phyloP scores from a whole-genome alignment of 495 filamentous ascomycete genomes.

The Aspergillus incahuasiensis region DNA sequence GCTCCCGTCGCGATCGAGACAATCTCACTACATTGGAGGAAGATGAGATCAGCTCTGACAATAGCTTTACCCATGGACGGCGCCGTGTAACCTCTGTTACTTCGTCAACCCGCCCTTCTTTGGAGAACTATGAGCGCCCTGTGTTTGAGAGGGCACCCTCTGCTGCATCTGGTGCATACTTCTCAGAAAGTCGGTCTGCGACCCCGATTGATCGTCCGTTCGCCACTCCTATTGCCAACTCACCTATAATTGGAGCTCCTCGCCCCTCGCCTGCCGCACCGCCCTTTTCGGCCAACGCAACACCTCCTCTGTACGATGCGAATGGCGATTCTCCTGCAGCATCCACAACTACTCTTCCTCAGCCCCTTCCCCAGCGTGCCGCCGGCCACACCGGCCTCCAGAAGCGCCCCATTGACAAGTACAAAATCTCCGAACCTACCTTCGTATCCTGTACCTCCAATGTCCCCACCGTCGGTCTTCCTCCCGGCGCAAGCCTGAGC shows the following conservation, averaged over 20 bases:
- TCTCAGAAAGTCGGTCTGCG: constrained; percentile 47
- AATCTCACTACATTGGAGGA: constrained; percentile 41
- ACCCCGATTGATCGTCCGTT: constrained; percentile 38
- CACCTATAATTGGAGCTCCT: constrained; percentile 45
- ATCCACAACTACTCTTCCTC: constrained; percentile 18
- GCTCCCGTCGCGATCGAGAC: constrained; percentile 46
- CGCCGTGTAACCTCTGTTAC: constrained; percentile 24
- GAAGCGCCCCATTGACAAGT: constrained; percentile 68
- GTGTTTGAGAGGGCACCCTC: constrained; percentile 38
- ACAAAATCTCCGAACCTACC: constrained; percentile 77
- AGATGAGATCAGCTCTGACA: constrained; percentile 25
- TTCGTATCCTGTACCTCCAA: constrained; percentile 75
- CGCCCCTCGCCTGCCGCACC: constrained; percentile 50
- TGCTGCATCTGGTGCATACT: constrained; percentile 37
- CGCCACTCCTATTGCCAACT: constrained; percentile 27
- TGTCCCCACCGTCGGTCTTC: constrained; percentile 61
- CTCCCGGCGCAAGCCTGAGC: constrained; percentile 42
- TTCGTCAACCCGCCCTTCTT: constrained; percentile 38
- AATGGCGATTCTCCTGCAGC: constrained; percentile 22
- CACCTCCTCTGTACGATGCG: constrained; percentile 46
- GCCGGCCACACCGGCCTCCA: constrained; percentile 29
- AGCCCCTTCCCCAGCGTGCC: constrained; percentile 24
- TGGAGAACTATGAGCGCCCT: constrained; percentile 30
- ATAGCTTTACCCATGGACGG: constrained; percentile 24
- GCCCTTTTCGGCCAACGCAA: constrained; percentile 54